Evolutionary conservation across 352 stramenopile genomes (phyloP).

Genomic region (Globisporangium orthogonon): DNA sequence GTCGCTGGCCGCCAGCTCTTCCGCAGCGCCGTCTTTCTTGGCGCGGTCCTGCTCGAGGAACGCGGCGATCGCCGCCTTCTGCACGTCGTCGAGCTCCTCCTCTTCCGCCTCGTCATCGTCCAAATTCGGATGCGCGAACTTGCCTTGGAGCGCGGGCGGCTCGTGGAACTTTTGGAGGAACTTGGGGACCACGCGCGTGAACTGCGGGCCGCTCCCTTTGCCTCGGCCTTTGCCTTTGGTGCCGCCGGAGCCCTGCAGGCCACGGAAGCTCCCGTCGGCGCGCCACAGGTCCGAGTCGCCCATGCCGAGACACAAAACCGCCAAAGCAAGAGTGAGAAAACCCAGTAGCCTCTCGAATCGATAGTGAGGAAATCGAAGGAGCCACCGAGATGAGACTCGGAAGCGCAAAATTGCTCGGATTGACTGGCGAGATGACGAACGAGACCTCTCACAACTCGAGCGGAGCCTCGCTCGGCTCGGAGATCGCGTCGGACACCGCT

Average conservation of each 20-base stretch:
- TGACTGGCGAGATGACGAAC: constrained; percentile 18
- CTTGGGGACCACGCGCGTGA: constrained; percentile 80
- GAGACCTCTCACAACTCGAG: not conserved
- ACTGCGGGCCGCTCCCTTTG: constrained; percentile 46
- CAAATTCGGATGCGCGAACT: constrained; percentile 45
- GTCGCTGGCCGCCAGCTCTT: constrained; percentile 5
- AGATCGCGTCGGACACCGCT: constrained; percentile 2
- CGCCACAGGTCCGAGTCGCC: constrained; percentile 68
- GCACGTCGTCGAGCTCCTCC: constrained; percentile 72
- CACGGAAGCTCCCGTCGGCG: constrained; percentile 65
- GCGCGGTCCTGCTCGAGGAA: constrained; percentile 54
- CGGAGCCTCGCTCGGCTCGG: not conserved
- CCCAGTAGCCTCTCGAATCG: no score
- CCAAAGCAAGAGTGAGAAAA: no score
- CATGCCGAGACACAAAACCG: constrained; percentile 18
- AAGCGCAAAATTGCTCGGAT: no score
- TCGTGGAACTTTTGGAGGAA: constrained; percentile 78
- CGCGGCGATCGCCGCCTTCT: constrained; percentile 67
- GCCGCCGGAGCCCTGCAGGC: constrained; percentile 29
- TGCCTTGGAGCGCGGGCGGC: constrained; percentile 54
- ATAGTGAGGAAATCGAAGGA: no score
- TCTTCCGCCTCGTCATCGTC: constrained; percentile 47
- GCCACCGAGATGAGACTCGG: no score
- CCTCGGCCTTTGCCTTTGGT: constrained; percentile 19
- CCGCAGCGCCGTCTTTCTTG: constrained; percentile 19